Base-by-base conservation (phyloP, 805 yeast genomes). In the Kuraishia cidri region DNA sequence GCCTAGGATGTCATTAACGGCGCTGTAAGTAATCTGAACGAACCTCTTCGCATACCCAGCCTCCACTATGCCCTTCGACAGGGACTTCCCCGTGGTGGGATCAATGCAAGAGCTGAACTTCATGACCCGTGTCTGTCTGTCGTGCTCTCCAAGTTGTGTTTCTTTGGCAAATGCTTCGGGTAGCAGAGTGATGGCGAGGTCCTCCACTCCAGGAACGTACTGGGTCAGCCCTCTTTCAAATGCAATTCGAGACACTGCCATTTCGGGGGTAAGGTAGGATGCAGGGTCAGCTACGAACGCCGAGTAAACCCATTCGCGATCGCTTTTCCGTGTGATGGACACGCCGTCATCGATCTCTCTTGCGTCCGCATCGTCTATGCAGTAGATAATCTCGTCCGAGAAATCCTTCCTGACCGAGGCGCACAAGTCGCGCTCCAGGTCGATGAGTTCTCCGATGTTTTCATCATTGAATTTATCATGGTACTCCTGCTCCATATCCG, bases 301-400 rank as follows among this genome's bases (percentile, higher is more conserved):
- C 20, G 79, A 69, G 4, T 88, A 42, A 7, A 61, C 56, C 42
- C 58, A 72, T 10, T 47, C 47, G 3, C 53, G 49, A 1, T 50
- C 42, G 23, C 1, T n/a, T n/a, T 46, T 44, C 32, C 18, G 41
- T 40, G 19, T 44, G 13, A 90, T 60, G 1, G 95, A 74, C 18
- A 90, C 65, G 30, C 97, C 98, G 55, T 90, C 98, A 54, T 90
- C 98, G 37, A 92, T 81, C 53, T 92, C 97, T 43, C 80, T 79
- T 0, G 97, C 95, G 26, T 66, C 66, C 3, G 62, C 72, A 3
- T 79, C 66, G 56, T 92, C 98, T 37, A 90, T 85, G 55, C 97
- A 87, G 50, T 75, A 90, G 2, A 87, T 76, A 0, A 72, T 67
- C 9, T 68, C 46, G 29, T 64, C 56, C 0, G 55, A 54, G 41